Base-by-base conservation (phyloP, 495 filamentous ascomycete genomes). In the Aspergillus sclerotiicarbonarius region DNA sequence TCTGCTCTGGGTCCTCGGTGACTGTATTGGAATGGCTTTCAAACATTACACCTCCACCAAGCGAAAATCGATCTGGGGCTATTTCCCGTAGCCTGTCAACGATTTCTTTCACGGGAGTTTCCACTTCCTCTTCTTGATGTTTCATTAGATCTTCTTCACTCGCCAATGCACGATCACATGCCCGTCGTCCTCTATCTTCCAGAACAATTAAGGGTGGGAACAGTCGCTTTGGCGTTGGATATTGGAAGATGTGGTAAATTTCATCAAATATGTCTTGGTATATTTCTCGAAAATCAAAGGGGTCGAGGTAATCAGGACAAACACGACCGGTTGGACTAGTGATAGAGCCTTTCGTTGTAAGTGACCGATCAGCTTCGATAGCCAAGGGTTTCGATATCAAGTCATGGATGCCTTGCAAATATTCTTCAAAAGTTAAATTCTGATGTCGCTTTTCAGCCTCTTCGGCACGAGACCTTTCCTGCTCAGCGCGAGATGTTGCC, bases 261-360 rank as follows among this genome's bases (percentile, higher is more conserved):
- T 54, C 37, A 19, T 54, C 52, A 21, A 54, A 54, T 8, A 54
- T 3, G 19, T 12, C 10, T 48, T 56, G 54, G 8, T 48, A 31
- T 0, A 19, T 31, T 8, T 13, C 5, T 15, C 18, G 43, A 25
- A 56, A 56, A n/a, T 48, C 56, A 15, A 13, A 58, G 6, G 47
- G 32, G 0, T 20, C 6, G 3, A 58, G 35, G 30, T n/a, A 52
- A 1, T 18, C 32, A 4, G 56, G 56, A 39, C 56, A 58, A 6
- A 58, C 8, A 33, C 48, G 56, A 12, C 56, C 56, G 20, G 32
- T 20, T 44, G 54, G 56, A 13, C 49, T 58, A 5, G 47, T 58
- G 35, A 58, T 45, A 16, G 45, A 44, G 6, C 47, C 56, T 41
- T 58, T 58, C 5, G 56, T 51, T 16, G 49, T 51, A n/a, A 58